phyloP scores from a whole-genome alignment of 768 basidiomycete species.

The Trametes coccinea region DNA sequence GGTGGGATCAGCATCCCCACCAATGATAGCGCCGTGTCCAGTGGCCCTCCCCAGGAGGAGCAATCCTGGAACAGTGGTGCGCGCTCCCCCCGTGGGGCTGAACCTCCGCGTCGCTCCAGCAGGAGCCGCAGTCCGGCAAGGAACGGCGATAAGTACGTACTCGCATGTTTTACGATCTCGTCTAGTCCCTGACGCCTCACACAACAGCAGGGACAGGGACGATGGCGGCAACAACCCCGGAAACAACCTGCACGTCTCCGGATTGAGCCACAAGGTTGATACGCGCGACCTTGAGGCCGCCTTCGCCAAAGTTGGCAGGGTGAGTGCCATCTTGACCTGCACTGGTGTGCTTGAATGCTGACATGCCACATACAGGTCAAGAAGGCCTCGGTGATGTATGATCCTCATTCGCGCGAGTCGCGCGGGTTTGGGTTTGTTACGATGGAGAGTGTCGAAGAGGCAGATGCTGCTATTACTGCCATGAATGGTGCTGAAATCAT shows the following conservation, averaged over 20 bases:
- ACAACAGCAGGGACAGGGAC: slow-evolving; percentile 16
- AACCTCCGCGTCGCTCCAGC: slow-evolving; percentile 65
- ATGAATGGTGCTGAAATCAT: slow-evolving; percentile 82
- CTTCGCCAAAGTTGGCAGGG: slow-evolving; percentile 87
- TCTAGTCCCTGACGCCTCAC: background rate
- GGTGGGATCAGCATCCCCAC: slow-evolving; percentile 72
- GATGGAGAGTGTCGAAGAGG: slow-evolving; percentile 82
- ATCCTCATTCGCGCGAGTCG: slow-evolving; percentile 68
- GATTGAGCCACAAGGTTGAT: slow-evolving; percentile 63
- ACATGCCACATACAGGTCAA: slow-evolving; percentile 46
- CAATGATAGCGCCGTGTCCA: slow-evolving; percentile 45
- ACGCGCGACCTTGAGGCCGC: slow-evolving; percentile 85
- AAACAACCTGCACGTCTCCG: slow-evolving; percentile 67
- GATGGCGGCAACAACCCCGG: slow-evolving; percentile 53
- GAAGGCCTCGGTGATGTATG: slow-evolving; percentile 65
- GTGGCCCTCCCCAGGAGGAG: slow-evolving; percentile 57
- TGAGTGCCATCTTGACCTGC: slow-evolving; percentile 39
- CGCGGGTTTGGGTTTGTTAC: slow-evolving; percentile 90
- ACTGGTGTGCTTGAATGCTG: background rate
- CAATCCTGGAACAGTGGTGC: slow-evolving; percentile 50
- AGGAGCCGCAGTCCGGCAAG: slow-evolving; percentile 75
- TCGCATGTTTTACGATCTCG: background rate
- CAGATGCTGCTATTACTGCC: slow-evolving; percentile 85
- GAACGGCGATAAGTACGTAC: slow-evolving; percentile 54
- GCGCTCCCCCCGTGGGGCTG: slow-evolving; percentile 50